Evolutionary conservation across 108 stramenopile species (phyloP), one percentile per base, ranked within the genome.

Genomic region (Cyclotella distinguenda): DNA sequence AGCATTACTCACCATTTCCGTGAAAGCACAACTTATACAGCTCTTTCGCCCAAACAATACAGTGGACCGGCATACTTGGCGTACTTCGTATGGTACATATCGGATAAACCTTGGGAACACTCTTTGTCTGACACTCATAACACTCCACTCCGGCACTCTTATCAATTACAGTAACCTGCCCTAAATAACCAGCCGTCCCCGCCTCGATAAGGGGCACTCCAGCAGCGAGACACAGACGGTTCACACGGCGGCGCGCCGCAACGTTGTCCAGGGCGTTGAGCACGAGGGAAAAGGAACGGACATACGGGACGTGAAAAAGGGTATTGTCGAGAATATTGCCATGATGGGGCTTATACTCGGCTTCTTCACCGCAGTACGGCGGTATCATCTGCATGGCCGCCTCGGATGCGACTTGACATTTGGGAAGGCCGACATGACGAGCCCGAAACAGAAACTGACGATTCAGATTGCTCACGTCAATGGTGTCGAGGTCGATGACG

Each of bases 31-130:
- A 84, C 60, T 96, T 97, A 81, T 94, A 98, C 31, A 97, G 72
- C 80, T 99, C 97, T 86, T 99, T 99, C 27, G 96, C 96, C 99
- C 99, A 99, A 3, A 99, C 98, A 60, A 99, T 95, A 69, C 97
- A 97, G 75, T 99, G 99, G 10, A 99, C 99, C 0, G 99, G 99
- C 84, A 94, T 90, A 60, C 79, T 83, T 1, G 99, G 99, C 15
- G 99, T 99, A 46, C 80, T 87, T 54, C 97, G 86, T 56, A 99
- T 99, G 55, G 99, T 99, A 82, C 99, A 99, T 63, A 99, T 99
- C 15, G 99, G 97, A 77, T 98, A 98, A 4, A 96, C 91, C 68
- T 98, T 98, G 64, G 86, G 97, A 0, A 96, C 87, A 44, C 93
- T 84, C 83, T 97, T 95, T 21, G 95, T 86, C 38, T 89, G 82